Percentiles rank a stretch among this genome's conserved stretches.
Conservation (phyloP, 352 stramenopile species). For the Thalassiosira pacifica region DNA sequence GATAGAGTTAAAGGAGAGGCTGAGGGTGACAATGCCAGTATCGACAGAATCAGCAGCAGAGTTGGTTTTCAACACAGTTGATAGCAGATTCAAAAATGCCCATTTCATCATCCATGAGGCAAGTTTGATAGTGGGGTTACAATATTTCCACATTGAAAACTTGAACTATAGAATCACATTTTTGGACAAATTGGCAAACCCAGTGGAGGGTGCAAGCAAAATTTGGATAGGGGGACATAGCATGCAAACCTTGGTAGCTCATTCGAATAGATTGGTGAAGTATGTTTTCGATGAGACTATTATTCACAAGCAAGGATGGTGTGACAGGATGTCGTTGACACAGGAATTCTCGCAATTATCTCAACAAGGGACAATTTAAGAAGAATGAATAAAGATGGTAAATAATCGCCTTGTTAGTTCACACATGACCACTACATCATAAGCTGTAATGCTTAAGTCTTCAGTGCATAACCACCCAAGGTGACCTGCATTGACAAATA, state of each 20-base stretch:
- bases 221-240: not conserved
- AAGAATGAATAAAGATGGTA: too few relatives aligned
- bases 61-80: not conserved
- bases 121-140: not conserved
- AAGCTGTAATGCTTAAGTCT: too few relatives aligned
- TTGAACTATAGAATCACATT: not conserved
- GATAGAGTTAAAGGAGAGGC: too few relatives aligned
- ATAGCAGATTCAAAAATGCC: not conserved
- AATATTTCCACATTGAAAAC: not conserved
- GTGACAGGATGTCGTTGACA: not conserved
- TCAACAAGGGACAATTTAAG: too few relatives aligned
- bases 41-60: too few relatives aligned
- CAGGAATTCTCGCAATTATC: too few relatives aligned
- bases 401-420: too few relatives aligned
- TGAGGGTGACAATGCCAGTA: too few relatives aligned
- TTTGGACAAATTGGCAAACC: not conserved
- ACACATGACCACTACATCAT: too few relatives aligned
- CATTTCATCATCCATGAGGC: conserved; percentile 1
- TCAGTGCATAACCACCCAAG: too few relatives aligned
- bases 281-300: conserved; percentile 9
- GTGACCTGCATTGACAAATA: too few relatives aligned
- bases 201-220: not conserved
- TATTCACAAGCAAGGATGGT: conserved; percentile 6
- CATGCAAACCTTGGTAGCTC: not conserved
- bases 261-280: not conserved